Conservation (phyloP, 768 basidiomycete species). For the Leccinum olivaceopallidum region DNA sequence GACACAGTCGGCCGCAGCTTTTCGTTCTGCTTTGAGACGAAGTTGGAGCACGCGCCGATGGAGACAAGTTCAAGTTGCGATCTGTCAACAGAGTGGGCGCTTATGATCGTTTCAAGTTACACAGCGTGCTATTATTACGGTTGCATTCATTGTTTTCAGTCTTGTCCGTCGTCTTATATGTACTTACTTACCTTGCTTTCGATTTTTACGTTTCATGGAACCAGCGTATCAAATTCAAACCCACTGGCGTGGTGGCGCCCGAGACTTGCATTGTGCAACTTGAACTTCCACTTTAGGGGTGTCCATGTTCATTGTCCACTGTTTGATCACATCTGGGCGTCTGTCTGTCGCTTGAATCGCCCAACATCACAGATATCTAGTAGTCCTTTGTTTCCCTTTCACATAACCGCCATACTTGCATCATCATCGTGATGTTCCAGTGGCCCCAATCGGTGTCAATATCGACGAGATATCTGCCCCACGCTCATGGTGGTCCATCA, state of each 20-base stretch:
- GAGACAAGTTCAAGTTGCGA: slow-evolving; percentile 21
- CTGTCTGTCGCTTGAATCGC: not conserved
- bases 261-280: no score
- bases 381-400: not conserved
- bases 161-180: not conserved
- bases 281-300: no score
- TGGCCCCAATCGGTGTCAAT: not conserved
- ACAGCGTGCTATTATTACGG: not conserved
- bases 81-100: slow-evolving; percentile 25
- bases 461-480: not conserved
- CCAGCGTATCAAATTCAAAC: no score
- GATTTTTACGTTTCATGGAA: not conserved
- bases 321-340: not conserved
- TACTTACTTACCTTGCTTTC: not conserved
- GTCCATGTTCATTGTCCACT: no score
- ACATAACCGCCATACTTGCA: not conserved
- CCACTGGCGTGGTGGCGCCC: no score
- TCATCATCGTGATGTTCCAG: slow-evolving; percentile 9
- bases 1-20: slow-evolving; percentile 43
- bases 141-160: not conserved
- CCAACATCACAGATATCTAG: not conserved
- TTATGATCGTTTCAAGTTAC: no score
- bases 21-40: slow-evolving; percentile 46
- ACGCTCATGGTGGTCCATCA: not conserved
- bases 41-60: slow-evolving; percentile 24